Conservation (phyloP, 108 stramenopile species). For the Nitzschia sp. region DNA sequence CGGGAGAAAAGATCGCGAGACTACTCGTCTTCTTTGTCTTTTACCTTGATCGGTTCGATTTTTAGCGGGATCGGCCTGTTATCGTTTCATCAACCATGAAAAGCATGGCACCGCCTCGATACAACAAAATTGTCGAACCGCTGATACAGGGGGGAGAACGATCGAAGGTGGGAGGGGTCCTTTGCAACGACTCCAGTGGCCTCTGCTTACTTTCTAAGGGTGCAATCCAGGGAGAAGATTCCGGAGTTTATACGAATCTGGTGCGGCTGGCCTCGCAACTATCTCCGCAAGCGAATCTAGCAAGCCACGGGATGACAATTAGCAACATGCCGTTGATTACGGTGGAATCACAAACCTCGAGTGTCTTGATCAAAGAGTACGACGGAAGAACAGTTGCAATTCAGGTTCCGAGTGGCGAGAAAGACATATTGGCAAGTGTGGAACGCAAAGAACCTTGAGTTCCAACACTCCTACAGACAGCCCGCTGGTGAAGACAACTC, state of each 20-base stretch:
- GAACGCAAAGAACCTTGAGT: too few species aligned
- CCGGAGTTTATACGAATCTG: constrained; percentile 63
- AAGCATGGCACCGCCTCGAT: too few species aligned
- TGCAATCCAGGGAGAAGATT: constrained; percentile 36
- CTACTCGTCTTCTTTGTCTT: too few species aligned
- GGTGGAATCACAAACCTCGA: constrained; percentile 57
- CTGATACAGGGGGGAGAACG: constrained; percentile 5
- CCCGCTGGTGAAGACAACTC: too few species aligned
- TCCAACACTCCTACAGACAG: too few species aligned
- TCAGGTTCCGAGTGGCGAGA: constrained; percentile 46
- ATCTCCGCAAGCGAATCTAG: constrained; percentile 15
- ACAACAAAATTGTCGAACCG: constrained; percentile 9
- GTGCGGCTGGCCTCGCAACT: constrained; percentile 61
- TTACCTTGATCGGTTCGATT: too few species aligned
- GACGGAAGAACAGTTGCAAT: constrained; percentile 63
- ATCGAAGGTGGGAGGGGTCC: constrained; percentile 13
- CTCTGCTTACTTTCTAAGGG: constrained; percentile 60
- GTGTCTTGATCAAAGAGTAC: constrained; percentile 73
- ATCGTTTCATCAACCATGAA: too few species aligned
- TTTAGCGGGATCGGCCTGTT: too few species aligned
- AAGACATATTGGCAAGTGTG: too few species aligned
- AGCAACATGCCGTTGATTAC: constrained; percentile 59
- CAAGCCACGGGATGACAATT: too few species aligned
- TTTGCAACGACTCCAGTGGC: constrained; percentile 69
- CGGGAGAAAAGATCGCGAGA: too few species aligned